A percentile compares a stretch with the other conserved stretches of the same genome.
phyloP scores from a whole-genome alignment of 768 basidiomycete genomes.

The Gloeopeniophorella convolvens region DNA sequence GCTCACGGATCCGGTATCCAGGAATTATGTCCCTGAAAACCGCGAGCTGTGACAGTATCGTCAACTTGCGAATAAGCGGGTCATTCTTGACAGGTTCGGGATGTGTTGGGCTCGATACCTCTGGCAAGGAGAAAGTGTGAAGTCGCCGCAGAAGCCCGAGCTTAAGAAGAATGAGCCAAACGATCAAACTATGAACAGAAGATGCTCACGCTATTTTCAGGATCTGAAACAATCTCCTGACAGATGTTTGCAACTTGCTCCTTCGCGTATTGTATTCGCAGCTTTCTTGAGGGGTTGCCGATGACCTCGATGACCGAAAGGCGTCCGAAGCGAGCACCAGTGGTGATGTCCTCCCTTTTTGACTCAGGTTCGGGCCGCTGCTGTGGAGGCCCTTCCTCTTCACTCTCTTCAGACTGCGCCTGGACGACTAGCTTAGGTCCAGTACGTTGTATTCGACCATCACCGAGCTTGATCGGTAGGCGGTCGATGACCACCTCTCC shows the following conservation, averaged over 20 bases:
- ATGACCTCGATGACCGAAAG: slow-evolving; percentile 71
- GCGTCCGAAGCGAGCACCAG: slow-evolving; percentile 85
- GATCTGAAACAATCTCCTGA: slow-evolving; percentile 90
- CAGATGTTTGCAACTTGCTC: slow-evolving; percentile 93
- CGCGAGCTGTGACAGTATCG: slow-evolving; percentile 83
- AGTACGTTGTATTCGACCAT: slow-evolving; percentile 67
- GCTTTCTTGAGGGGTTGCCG: slow-evolving; percentile 54
- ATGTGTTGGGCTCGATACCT: slow-evolving; percentile 63
- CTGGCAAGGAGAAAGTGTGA: slow-evolving; percentile 79
- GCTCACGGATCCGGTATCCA: slow-evolving; percentile 86
- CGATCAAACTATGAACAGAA: slow-evolving; percentile 4
- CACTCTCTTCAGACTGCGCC: slow-evolving; percentile 28
- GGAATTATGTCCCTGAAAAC: slow-evolving; percentile 97
- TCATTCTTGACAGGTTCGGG: slow-evolving; percentile 74
- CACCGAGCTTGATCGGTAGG: slow-evolving; percentile 81
- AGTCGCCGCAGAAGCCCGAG: slow-evolving; percentile 83
- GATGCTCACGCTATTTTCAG: slow-evolving; percentile 81
- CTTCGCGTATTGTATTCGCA: slow-evolving; percentile 70
- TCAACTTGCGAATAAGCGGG: slow-evolving; percentile 74
- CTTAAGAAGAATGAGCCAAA: slow-evolving; percentile 34
- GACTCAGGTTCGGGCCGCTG: slow-evolving; percentile 23
- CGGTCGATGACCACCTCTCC: slow-evolving; percentile 48
- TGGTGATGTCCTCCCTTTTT: slow-evolving; percentile 63
- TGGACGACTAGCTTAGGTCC: slow-evolving; percentile 31
- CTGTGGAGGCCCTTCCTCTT: slow-evolving; percentile 30